These are phyloP conservation scores for Boletus patriciae DNA, from an alignment of 768 basidiomycete genomes.

Conservation along the genomic window DNA sequence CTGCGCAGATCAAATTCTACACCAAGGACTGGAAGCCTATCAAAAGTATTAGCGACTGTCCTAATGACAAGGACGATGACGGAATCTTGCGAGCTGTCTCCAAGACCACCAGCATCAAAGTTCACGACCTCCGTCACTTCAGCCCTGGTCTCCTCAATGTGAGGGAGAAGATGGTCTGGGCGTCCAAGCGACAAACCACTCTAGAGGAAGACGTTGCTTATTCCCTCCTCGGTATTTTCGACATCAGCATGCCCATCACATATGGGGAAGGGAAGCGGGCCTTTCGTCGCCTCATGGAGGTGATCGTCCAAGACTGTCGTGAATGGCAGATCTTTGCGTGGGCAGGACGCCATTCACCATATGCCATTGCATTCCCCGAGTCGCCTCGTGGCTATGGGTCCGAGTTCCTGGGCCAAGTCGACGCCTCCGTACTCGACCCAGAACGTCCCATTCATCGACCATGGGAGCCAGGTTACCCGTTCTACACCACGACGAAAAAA, in stretches of 20 bases:
- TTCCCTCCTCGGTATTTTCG: constrained; percentile 9
- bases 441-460: constrained; percentile 6
- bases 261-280: constrained; percentile 14
- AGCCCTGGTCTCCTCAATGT: constrained; percentile 8
- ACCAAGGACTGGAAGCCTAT: constrained; percentile 1
- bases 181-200: constrained; percentile 2
- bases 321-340: constrained; percentile 13
- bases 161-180: constrained; percentile 13
- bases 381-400: constrained; percentile 1
- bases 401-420: neutral
- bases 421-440: neutral
- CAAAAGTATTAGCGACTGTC: neutral
- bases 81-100: neutral
- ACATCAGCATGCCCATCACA: constrained; percentile 6
- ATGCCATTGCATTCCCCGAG: constrained; percentile 4
- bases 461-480: constrained; percentile 6
- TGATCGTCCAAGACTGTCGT: constrained; percentile 3
- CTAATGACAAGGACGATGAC: constrained; percentile 4
- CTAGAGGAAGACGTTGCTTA: constrained; percentile 6
- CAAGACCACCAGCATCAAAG: neutral
- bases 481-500: constrained; percentile 3
- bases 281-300: constrained; percentile 11
- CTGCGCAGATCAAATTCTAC: constrained; percentile 6
- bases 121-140: neutral
- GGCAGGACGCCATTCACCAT: constrained; percentile 7